Evolutionary conservation across 176 grass and related monocot genomes (phyloP), one percentile per base, ranked within the genome.

Genomic region (Canna indica): DNA sequence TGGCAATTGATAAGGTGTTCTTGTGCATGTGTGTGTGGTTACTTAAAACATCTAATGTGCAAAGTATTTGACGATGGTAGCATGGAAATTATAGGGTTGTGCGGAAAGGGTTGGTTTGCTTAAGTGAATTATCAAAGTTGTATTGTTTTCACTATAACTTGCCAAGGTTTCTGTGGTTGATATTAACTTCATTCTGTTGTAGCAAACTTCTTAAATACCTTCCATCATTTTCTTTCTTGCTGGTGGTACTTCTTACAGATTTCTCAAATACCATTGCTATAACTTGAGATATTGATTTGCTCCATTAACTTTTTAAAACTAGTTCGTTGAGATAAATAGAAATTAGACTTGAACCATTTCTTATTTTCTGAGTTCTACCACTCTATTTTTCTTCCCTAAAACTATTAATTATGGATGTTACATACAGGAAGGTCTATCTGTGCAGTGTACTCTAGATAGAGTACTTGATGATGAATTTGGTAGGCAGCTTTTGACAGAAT

Each of bases 371-470:
- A 30, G 2, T 24, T 42, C 42, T 26, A 25, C 26, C 22, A 7
- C 44, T 70, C 28, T 69, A 7, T n/a, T n/a, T n/a, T 42, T 41
- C 66, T 69, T 52, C 20, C 16, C 45, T 50, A 26, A 75, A 41
- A 25, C 29, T 50, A 50, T 18, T 26, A 34, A 76, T 15, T 48
- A 50, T 70, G 15, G 24, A 8, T 76, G 79, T 81, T 41, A 60
- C 28, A 27, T 60, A 62, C 65, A 92, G 85, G 90, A 93, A 84
- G 90, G 90, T 41, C 41, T 82, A 25, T 83, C 79, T 71, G 47
- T 68, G 36, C 83, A 85, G 13, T 93, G 64, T 85, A 81, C 90
- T 64, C 68, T 86, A 36, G 90, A 93, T 83, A 76, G 76, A 64
- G 84, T 86, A 28, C 30, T 93, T 41, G 83, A 82, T 72, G 83